These are phyloP conservation scores for Apiospora koreana DNA, from an alignment of 2,329 filamentous ascomycete genomes.

Conservation along the genomic window DNA sequence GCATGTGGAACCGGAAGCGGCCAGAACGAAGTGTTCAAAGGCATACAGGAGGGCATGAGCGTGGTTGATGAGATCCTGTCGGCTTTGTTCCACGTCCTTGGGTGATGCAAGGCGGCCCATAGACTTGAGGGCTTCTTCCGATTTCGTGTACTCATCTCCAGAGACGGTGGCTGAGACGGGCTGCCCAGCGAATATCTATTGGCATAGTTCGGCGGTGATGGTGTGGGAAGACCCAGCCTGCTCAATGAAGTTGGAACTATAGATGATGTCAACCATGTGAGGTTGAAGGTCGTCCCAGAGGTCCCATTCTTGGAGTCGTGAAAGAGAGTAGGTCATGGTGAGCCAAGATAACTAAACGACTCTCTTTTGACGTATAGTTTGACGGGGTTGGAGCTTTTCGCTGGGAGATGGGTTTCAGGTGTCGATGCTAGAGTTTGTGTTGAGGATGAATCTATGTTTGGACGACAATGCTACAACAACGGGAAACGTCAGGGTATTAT, in stretches of 20 bases:
- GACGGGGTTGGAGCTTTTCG: too few relatives aligned
- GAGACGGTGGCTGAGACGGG: constrained; percentile 11
- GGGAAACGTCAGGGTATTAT: too few relatives aligned
- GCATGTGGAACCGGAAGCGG: constrained; percentile 12
- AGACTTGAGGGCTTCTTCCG: constrained; percentile 13
- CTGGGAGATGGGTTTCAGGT: too few relatives aligned
- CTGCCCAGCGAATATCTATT: constrained; percentile 15
- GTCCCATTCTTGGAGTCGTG: not conserved
- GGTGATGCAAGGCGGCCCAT: constrained; percentile 4
- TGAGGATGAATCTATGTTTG: too few relatives aligned
- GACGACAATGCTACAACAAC: too few relatives aligned
- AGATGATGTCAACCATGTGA: constrained; percentile 15
- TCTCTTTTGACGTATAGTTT: too few relatives aligned
- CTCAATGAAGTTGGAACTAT: constrained; percentile 24
- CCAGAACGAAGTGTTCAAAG: constrained; percentile 17
- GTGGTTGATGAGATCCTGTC: constrained; percentile 23
- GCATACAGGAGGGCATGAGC: constrained; percentile 19
- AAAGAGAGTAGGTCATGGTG: not conserved
- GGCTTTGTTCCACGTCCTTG: constrained; percentile 13
- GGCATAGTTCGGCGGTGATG: constrained; percentile 18
- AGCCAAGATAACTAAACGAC: too few relatives aligned
- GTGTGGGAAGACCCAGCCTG: constrained; percentile 17
- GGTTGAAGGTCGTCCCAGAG: not conserved
- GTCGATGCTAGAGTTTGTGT: too few relatives aligned
- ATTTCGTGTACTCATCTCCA: constrained; percentile 16